Conservation (phyloP, 108 stramenopile genomes). For the Nannochloropsis granulata region DNA sequence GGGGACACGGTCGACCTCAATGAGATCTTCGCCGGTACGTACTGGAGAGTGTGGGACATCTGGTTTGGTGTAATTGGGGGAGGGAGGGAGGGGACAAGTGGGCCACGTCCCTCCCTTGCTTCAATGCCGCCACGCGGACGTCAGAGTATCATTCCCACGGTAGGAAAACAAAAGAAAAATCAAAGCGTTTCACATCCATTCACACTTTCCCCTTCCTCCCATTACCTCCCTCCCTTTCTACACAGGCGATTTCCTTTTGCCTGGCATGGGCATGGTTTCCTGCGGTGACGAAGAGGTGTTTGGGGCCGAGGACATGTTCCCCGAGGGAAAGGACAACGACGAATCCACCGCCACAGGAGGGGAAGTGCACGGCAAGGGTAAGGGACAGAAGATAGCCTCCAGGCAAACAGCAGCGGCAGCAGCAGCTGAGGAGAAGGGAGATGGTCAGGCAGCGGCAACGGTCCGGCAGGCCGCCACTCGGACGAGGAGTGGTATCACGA, state of each 20-base stretch:
- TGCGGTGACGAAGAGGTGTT: neutral
- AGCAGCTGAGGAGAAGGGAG: neutral
- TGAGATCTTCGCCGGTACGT: neutral
- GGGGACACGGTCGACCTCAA: neutral
- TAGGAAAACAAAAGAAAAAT: neutral
- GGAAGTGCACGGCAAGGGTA: neutral
- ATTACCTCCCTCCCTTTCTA: neutral
- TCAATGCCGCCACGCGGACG: no score
- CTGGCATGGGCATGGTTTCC: neutral
- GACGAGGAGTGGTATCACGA: neutral
- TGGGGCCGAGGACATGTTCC: neutral
- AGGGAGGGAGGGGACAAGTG: no score
- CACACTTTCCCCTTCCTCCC: neutral
- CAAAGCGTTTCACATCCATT: neutral
- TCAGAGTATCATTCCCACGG: no score
- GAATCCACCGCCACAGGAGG: neutral
- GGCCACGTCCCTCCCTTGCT: no score
- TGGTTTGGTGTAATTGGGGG: no score
- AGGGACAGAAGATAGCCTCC: neutral
- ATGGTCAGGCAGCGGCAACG: neutral
- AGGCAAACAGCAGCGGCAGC: neutral
- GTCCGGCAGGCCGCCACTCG: neutral
- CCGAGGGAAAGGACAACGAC: neutral
- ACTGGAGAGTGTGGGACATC: neutral
- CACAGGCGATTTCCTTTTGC: neutral